Percentiles rank a stretch among this genome's conserved stretches.
These are phyloP conservation scores for Diaporthe humulicola DNA, from an alignment of 2,329 filamentous ascomycete species.

Conservation along the genomic window DNA sequence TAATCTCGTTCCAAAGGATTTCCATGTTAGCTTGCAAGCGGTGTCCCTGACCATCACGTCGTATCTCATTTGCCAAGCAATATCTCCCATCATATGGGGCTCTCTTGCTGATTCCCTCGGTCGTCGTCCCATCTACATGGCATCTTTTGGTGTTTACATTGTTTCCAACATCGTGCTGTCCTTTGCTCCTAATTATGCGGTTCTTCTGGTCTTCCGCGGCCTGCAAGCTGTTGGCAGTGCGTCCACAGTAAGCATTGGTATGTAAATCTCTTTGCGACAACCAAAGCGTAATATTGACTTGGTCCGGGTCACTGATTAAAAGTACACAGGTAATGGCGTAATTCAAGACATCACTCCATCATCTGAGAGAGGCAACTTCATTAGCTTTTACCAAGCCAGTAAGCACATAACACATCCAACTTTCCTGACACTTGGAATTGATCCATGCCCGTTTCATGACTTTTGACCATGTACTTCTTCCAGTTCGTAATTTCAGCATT, in stretches of 20 bases:
- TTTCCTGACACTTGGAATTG: accelerated
- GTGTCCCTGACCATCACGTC: constrained; percentile 58
- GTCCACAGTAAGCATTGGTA: constrained; percentile 62
- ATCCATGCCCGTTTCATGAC: too few relatives aligned
- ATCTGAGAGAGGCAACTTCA: constrained; percentile 47
- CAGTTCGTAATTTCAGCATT: constrained; percentile 48
- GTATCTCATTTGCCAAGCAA: constrained; percentile 65
- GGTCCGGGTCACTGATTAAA: not conserved
- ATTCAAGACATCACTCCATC: constrained; percentile 50
- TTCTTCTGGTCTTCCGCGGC: constrained; percentile 59
- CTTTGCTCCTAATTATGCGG: constrained; percentile 56
- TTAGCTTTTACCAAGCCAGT: constrained; percentile 51
- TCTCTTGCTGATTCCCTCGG: constrained; percentile 62
- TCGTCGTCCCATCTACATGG: constrained; percentile 58
- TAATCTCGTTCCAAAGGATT: constrained; percentile 42
- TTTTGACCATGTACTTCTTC: not conserved
- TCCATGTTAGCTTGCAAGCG: constrained; percentile 46
- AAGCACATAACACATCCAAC: constrained; percentile 17
- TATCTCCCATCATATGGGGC: constrained; percentile 63
- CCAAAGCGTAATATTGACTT: too few relatives aligned
- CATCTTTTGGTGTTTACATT: constrained; percentile 61
- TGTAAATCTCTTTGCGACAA: not conserved
- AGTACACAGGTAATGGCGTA: constrained; percentile 46
- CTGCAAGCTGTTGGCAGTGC: constrained; percentile 63
- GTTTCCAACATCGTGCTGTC: constrained; percentile 60